Percentiles rank a stretch among this genome's conserved stretches.
Evolutionary conservation across 225 moss, liverwort and hornwort species (phyloP).

Genomic region (Climacium dendroides): DNA sequence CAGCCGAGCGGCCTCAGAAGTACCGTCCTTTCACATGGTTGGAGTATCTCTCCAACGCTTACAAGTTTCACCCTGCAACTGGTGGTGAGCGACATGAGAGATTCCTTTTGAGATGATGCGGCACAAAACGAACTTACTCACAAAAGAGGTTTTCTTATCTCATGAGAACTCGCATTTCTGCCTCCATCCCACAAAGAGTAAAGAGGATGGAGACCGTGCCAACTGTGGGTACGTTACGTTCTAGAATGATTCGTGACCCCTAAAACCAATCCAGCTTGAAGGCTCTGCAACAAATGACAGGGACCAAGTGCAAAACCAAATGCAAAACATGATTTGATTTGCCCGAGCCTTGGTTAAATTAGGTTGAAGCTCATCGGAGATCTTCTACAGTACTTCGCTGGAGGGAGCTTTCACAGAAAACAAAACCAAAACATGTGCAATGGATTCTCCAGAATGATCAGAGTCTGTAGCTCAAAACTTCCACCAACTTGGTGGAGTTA

Average conservation of each 20-base stretch:
- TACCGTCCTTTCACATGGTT: constrained; percentile 41
- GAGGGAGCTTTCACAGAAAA: background rate
- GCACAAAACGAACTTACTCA: background rate
- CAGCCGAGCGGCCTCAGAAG: constrained; percentile 30
- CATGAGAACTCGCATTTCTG: background rate
- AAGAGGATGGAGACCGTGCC: background rate
- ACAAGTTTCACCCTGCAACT: constrained; percentile 36
- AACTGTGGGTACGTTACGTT: background rate
- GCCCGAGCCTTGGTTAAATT: background rate
- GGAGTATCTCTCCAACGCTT: constrained; percentile 49
- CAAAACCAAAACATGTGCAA: background rate
- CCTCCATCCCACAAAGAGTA: background rate
- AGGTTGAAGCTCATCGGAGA: background rate
- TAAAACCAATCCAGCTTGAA: background rate
- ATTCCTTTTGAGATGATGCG: constrained; percentile 2
- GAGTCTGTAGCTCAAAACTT: background rate
- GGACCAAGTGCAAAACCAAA: background rate
- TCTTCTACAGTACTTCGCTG: background rate
- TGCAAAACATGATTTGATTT: background rate
- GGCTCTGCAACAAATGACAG: background rate
- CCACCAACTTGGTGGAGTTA: background rate
- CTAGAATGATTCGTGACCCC: background rate
- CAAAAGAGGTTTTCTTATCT: background rate
- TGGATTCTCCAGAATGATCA: background rate
- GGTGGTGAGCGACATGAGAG: constrained; percentile 41